Evolutionary conservation across 345 rosid genomes (phyloP).

Genomic region (Citrus reticulata): DNA sequence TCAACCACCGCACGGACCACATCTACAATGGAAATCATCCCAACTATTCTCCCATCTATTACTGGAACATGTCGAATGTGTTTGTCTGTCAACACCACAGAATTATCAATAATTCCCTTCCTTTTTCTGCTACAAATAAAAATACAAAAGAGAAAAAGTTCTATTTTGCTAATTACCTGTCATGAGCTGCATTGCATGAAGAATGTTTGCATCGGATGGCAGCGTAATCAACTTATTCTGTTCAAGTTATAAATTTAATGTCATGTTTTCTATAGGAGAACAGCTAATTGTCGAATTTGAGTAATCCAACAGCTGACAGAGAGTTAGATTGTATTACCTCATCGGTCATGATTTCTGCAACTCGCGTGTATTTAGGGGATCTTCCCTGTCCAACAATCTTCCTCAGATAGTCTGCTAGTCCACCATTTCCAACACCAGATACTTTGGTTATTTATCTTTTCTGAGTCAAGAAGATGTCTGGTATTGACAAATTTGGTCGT

Average conservation of each 20-base stretch:
- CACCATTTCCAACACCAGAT: constrained; percentile 14
- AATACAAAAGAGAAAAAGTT: background rate
- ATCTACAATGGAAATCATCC: constrained; percentile 82
- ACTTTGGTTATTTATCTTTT: background rate
- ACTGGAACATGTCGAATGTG: constrained; percentile 80
- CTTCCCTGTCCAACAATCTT: constrained; percentile 69
- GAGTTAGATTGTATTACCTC: constrained; percentile 41
- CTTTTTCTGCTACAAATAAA: background rate
- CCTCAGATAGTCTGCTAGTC: constrained; percentile 63
- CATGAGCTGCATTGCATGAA: constrained; percentile 88
- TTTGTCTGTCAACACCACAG: constrained; percentile 40
- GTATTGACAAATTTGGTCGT: background rate
- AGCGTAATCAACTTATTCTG: constrained; percentile 70
- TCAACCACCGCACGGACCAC: constrained; percentile 78
- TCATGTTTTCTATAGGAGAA: constrained; percentile 3
- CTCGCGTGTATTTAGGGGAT: constrained; percentile 63
- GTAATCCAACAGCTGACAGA: background rate
- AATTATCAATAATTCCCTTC: background rate
- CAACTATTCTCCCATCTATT: constrained; percentile 73
- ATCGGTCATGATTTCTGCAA: constrained; percentile 76
- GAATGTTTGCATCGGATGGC: constrained; percentile 62
- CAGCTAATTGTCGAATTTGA: background rate
- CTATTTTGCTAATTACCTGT: constrained; percentile 44
- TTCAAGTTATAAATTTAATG: background rate
- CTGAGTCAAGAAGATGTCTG: background rate